Conservation (phyloP, 495 filamentous ascomycete genomes). For the Penicillium fimorum region DNA sequence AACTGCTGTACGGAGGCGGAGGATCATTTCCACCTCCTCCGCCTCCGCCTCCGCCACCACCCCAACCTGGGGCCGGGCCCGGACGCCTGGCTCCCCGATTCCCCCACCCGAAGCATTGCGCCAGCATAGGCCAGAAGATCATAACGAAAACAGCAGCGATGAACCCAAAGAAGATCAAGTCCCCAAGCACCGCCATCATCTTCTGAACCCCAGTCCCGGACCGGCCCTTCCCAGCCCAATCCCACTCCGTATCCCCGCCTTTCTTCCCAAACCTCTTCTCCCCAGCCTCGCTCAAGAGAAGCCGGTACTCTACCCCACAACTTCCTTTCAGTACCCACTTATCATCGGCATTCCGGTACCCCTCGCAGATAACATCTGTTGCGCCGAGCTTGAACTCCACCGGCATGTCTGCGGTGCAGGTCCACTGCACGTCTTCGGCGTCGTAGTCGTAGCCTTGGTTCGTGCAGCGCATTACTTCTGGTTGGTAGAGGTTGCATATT, state of each 20-base stretch:
- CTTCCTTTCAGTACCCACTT: slow-evolving; percentile 81
- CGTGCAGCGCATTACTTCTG: slow-evolving; percentile 83
- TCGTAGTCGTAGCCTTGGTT: slow-evolving; percentile 74
- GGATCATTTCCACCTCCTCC: slow-evolving; percentile 51
- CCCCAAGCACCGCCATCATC: slow-evolving; percentile 20
- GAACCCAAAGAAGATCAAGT: slow-evolving; percentile 50
- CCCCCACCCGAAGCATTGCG: slow-evolving; percentile 24
- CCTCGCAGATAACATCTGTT: slow-evolving; percentile 93
- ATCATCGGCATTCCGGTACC: slow-evolving; percentile 73
- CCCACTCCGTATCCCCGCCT: slow-evolving; percentile 1
- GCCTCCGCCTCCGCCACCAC: slow-evolving; percentile 50
- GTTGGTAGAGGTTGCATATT: slow-evolving; percentile 58
- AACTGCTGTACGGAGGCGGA: slow-evolving; percentile 5
- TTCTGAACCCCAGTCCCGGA: slow-evolving; percentile 7
- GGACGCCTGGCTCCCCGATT: slow-evolving; percentile 8
- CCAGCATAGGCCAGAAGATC: slow-evolving; percentile 31
- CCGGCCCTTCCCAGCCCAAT: slow-evolving; percentile 7
- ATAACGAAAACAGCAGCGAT: slow-evolving; percentile 39
- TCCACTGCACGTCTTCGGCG: slow-evolving; percentile 78
- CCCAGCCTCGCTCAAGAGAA: slow-evolving; percentile 78
- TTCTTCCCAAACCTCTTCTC: slow-evolving; percentile 62
- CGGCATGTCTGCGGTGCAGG: slow-evolving; percentile 77
- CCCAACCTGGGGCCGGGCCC: slow-evolving; percentile 11
- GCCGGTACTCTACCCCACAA: slow-evolving; percentile 89
- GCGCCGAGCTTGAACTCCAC: slow-evolving; percentile 81